phyloP scores from a whole-genome alignment of 2,329 filamentous ascomycete genomes.

The Lachnellula subtilissima region DNA sequence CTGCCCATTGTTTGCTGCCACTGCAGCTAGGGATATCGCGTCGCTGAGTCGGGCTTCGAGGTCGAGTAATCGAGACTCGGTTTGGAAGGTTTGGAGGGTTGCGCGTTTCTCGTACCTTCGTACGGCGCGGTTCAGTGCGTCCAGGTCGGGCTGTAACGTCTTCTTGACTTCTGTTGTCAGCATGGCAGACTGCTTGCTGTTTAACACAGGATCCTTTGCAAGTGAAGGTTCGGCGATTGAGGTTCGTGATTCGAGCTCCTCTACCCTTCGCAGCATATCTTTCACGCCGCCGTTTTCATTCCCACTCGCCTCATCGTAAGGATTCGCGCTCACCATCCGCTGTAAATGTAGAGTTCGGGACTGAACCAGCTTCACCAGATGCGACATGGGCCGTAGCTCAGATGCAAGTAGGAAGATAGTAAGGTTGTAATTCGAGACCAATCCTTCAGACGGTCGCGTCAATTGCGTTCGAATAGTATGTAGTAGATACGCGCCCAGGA shows the following conservation, averaged over 20 bases:
- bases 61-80: slow-evolving; percentile 67
- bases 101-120: slow-evolving; percentile 88
- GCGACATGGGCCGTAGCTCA: slow-evolving; percentile 76
- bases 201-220: slow-evolving; percentile 31
- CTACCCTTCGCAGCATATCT: slow-evolving; percentile 60
- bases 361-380: slow-evolving; percentile 76
- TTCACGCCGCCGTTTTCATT: slow-evolving; percentile 39
- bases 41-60: slow-evolving; percentile 71
- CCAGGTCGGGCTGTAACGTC: slow-evolving; percentile 72
- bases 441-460: slow-evolving; percentile 74
- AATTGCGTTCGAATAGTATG: slow-evolving; percentile 77
- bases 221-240: slow-evolving; percentile 34
- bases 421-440: slow-evolving; percentile 90
- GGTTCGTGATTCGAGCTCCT: slow-evolving; percentile 61
- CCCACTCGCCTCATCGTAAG: slow-evolving; percentile 35
- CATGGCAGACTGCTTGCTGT: slow-evolving; percentile 37
- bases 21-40: slow-evolving; percentile 73
- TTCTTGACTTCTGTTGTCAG: slow-evolving; percentile 55
- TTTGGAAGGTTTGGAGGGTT: slow-evolving; percentile 68
- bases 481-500: slow-evolving; percentile 76
- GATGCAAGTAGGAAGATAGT: slow-evolving; percentile 85
- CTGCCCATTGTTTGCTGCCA: slow-evolving; percentile 49
- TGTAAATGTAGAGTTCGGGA: slow-evolving; percentile 78
- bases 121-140: slow-evolving; percentile 82
- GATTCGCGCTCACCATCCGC: slow-evolving; percentile 57